Evolutionary conservation across 2,329 filamentous ascomycete species (phyloP), one percentile per base, ranked within the genome.

Genomic region (Mollisiaceae sp.): DNA sequence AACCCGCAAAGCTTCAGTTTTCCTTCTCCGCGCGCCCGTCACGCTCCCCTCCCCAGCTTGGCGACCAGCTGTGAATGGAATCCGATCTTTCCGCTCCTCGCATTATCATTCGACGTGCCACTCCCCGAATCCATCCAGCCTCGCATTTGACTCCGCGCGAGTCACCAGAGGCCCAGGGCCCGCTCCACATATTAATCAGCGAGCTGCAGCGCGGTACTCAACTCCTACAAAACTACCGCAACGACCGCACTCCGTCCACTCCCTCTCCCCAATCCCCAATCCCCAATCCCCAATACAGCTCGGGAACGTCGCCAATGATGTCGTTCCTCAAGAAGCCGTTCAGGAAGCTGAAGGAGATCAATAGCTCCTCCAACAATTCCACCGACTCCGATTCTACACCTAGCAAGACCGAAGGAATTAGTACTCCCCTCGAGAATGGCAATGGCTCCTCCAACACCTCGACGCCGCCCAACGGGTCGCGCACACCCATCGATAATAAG

Each of bases 291-390:
- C 50, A 27, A 27, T 35, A 32, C 43, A 47, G 9, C 24, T 1
- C 4, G 8, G 8, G 12, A 9, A 22, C 20, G 22, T 12, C n/a
- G n/a, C n/a, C 39, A 61, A 71, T 62, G 18, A 75, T 75, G 74
- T 73, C 70, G 39, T 72, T 74, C 65, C 45, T 75, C 56, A 74
- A 72, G 69, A 75, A 74, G 52, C 69, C 67, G 11, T 69, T 75
- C 58, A 65, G 57, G 50, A 75, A 72, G 62, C 54, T 75, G 27
- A 71, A 68, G 64, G 66, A 67, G 0, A 45, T 71, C 32, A 60
- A 65, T 2, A 58, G 14, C 14, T 41, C 39, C 35, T 59, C 43
- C 32, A 38, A 45, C 32, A 61, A 65, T n/a, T 65, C 61, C 22
- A 57, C 56, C 50, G 50, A 54, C 24, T 32, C 50, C 24, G n/a